Evolutionary conservation across 495 filamentous ascomycete genomes (phyloP).

Genomic region (Parathielavia appendiculata): DNA sequence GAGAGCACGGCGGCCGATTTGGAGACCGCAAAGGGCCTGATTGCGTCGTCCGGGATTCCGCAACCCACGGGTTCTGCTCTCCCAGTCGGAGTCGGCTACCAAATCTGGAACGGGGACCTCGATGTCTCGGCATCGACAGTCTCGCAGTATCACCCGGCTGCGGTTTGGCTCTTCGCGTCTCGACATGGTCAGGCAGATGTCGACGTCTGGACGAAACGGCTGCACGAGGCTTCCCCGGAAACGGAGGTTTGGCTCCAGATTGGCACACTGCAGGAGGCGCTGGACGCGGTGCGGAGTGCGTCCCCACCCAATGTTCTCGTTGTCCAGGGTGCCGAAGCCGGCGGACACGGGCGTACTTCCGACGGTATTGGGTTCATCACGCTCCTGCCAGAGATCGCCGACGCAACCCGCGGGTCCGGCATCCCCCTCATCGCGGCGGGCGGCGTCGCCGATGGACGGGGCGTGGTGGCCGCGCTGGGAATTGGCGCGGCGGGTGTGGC

Average conservation of each 20-base stretch:
- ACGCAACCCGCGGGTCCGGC: slow-evolving; percentile 59
- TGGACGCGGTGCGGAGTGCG: slow-evolving; percentile 34
- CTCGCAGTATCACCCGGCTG: slow-evolving; percentile 50
- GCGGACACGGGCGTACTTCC: slow-evolving; percentile 64
- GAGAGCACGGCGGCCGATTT: slow-evolving; percentile 69
- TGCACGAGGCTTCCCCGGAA: slow-evolving; percentile 49
- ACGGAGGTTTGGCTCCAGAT: slow-evolving; percentile 76
- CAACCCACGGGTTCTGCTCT: slow-evolving; percentile 65
- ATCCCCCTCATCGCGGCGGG: slow-evolving; percentile 90
- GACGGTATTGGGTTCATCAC: slow-evolving; percentile 93
- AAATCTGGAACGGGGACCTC: slow-evolving; percentile 75
- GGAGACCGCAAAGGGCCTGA: slow-evolving; percentile 58
- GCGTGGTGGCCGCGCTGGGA: slow-evolving; percentile 76
- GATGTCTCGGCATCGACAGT: slow-evolving; percentile 40
- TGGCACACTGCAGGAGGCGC: slow-evolving; percentile 54
- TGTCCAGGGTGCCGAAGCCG: slow-evolving; percentile 67
- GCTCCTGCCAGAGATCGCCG: slow-evolving; percentile 72
- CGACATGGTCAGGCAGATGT: slow-evolving; percentile 41
- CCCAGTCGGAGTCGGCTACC: slow-evolving; percentile 86
- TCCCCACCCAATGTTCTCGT: slow-evolving; percentile 60
- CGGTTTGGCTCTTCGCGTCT: slow-evolving; percentile 69
- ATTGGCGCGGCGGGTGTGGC: slow-evolving; percentile 89
- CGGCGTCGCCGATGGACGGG: slow-evolving; percentile 87
- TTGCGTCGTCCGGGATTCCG: slow-evolving; percentile 48
- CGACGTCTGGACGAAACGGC: slow-evolving; percentile 48